phyloP scores from a whole-genome alignment of 1,139 yeast genomes.

The Geotrichum citri-aurantii region DNA sequence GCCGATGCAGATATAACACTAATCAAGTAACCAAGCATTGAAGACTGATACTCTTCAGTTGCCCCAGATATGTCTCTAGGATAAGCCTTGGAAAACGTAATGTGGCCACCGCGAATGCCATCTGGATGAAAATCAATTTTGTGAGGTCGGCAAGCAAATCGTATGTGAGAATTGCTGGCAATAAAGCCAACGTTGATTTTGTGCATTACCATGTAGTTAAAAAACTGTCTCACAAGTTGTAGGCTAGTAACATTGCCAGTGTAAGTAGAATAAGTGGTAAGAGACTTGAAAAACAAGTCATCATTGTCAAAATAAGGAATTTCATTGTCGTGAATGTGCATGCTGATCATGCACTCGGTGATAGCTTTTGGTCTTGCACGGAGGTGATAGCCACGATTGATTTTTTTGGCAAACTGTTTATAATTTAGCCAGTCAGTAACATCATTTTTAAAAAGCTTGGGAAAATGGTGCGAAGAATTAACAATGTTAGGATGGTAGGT shows the following conservation, averaged over 20 bases:
- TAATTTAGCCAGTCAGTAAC: background rate
- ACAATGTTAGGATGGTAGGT: background rate
- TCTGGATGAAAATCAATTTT: constrained; percentile 1
- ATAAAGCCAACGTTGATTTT: constrained; percentile 14
- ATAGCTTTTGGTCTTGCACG: background rate
- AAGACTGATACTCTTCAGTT: constrained; percentile 1
- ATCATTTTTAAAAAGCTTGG: background rate
- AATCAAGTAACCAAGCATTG: constrained; percentile 14
- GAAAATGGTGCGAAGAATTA: background rate
- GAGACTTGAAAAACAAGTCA: constrained; percentile 1
- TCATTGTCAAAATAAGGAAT: constrained; percentile 11
- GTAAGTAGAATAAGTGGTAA: constrained; percentile 1
- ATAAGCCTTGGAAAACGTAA: constrained; percentile 12
- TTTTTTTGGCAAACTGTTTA: background rate
- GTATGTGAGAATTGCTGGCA: constrained; percentile 14
- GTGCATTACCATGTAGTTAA: constrained; percentile 17
- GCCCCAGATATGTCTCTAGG: constrained; percentile 1
- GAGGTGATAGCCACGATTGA: background rate
- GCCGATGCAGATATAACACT: constrained; percentile 7
- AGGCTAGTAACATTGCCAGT: constrained; percentile 2
- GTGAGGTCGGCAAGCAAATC: constrained; percentile 13
- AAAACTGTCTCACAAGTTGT: constrained; percentile 13
- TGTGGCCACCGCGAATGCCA: constrained; percentile 13
- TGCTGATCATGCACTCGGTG: constrained; percentile 12
- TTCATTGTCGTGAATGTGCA: constrained; percentile 11